Evolutionary conservation across 441 rosid species (phyloP).

Genomic region (Jatropha podagrica): DNA sequence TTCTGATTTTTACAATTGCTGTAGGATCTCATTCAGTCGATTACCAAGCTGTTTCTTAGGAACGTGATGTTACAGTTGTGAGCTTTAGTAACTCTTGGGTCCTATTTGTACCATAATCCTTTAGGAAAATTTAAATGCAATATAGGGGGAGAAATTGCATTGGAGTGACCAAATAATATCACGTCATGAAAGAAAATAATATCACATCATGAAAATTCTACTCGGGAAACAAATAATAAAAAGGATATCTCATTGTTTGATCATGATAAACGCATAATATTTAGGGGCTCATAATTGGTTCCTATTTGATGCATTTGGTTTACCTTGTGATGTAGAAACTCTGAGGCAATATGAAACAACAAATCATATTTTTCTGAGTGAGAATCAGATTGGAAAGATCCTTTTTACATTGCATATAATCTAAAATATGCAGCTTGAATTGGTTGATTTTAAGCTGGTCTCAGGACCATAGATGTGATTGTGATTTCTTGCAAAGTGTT

Average conservation of each 20-base stretch:
- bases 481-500: slow-evolving; percentile 33
- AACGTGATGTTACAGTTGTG: not conserved
- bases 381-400: no score
- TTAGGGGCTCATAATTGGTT: not conserved
- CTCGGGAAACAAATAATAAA: not conserved
- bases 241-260: not conserved
- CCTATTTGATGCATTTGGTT: not conserved
- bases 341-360: not conserved
- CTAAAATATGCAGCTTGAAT: not conserved
- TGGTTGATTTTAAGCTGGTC: not conserved
- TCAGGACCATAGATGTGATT: slow-evolving; percentile 9
- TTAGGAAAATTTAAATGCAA: not conserved
- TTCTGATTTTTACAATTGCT: not conserved
- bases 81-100: not conserved
- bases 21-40: not conserved
- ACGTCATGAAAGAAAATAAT: not conserved
- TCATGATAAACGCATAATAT: not conserved
- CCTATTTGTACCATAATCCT: not conserved
- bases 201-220: not conserved
- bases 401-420: not conserved
- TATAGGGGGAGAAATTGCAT: not conserved
- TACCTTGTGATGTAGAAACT: not conserved
- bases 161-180: not conserved
- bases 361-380: not conserved
- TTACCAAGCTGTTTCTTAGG: not conserved